Evolutionary conservation across 306 rosid genomes (phyloP), one percentile per base, ranked within the genome.

Genomic region (Biancaea sappan): DNA sequence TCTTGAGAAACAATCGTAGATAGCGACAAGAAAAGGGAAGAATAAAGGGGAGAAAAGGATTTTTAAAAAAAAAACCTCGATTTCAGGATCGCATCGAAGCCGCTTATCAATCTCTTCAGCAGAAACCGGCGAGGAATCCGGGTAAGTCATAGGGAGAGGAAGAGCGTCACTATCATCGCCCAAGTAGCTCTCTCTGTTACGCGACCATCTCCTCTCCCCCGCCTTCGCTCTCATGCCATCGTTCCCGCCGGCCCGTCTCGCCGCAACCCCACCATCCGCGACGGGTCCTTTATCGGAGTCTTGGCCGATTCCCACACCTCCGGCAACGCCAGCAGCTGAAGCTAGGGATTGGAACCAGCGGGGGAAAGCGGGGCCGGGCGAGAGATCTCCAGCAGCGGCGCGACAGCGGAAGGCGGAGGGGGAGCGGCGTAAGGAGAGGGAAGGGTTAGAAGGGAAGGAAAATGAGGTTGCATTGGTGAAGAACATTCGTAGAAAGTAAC

Each of bases 131-230:
- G 93, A 81, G 6, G 93, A 75, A 84, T 87, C 94, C 14, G 96
- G 98, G 60, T 84, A 73, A 14, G 89, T 83, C 98, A 94, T 91
- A 6, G 98, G 97, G 34, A 94, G 97, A 0, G 98, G 96, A 15
- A 91, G 95, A 76, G 88, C 86, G 3, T 94, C 97, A 5, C 48
- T 69, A 26, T 88, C 79, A 67, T 94, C 91, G 5, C 48, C 77
- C 88, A 94, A 79, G 52, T 91, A 91, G 52, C 96, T 92, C 71
- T 94, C 97, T 56, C 89, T 66, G 31, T 84, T 66, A 3, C 95
- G 83, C 41, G 94, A 87, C 95, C 96, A 90, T 75, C 88, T 94
- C 73, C 77, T 88, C 80, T 88, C 92, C 84, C 67, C 88, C 11
- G 96, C 94, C 58, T 82, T 91, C 69, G 76, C 95, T 84, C 83